Evolutionary conservation across 345 rosid species (phyloP), one percentile per base, ranked within the genome.

Genomic region (Dipteronia sinensis): DNA sequence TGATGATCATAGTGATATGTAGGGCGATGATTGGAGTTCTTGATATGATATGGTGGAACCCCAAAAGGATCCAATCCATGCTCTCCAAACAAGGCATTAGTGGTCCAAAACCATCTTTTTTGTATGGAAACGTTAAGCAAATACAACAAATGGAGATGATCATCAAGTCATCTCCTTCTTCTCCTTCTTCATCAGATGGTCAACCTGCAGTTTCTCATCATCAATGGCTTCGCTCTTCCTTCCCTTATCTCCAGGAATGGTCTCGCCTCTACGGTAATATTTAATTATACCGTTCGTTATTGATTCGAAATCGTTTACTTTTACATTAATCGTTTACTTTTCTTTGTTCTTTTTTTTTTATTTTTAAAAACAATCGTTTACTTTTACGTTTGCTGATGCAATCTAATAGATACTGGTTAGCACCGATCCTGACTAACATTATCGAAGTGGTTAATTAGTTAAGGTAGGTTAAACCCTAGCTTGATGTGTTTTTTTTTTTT

Each of bases 241-340:
- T 81, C 61, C 84, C 84, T 8, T 56, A 81, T 72, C 78, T 81
- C 75, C 78, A 67, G 17, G 70, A 10, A 46, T 75, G 86, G 84
- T 49, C 69, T 5, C 66, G 58, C n/a, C 68, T 29, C 13, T 80
- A 77, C n/a, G 84, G 84, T 81, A 81, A 58, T n/a, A 20, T 56
- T 19, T 56, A 17, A 55, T 17, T 56, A 17, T n/a, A 19, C 1
- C 62, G n/a, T 49, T 49, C 17, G 2, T 49, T 13, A 2, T 49
- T 13, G 55, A 5, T 49, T 49, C 16, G 55, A 49, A 49, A 49
- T 15, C 55, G 13, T 3, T 49, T 49, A 31, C 38, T 31, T 31
- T 4, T 31, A 31, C 38, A n/a, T n/a, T n/a, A 49, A 49, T 15
- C 55, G 13, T 3, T 49, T 49, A 31, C 38, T 31, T 31, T 4